phyloP scores from a whole-genome alignment of 352 stramenopile genomes.

The Albugo laibachii region DNA sequence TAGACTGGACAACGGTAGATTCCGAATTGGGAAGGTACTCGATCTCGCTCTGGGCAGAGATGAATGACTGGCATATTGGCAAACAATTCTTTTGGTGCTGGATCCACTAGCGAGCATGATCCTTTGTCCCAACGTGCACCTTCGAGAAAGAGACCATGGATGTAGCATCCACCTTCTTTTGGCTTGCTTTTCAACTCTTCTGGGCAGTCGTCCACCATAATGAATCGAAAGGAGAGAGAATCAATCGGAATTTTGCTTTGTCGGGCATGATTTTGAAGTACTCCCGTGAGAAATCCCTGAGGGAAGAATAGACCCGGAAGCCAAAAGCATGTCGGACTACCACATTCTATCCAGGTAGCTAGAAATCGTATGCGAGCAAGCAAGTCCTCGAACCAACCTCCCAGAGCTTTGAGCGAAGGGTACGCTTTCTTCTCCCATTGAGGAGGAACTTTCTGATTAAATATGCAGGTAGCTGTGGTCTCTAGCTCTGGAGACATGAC shows the following conservation, averaged over 20 bases:
- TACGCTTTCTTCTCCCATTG: constrained; percentile 82
- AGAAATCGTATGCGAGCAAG: constrained; percentile 60
- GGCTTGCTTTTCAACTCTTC: constrained; percentile 35
- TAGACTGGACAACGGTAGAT: constrained; percentile 82
- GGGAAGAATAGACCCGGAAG: constrained; percentile 87
- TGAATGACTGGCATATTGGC: constrained; percentile 58
- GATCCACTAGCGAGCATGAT: constrained; percentile 19
- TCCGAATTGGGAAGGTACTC: constrained; percentile 18
- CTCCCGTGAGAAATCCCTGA: constrained; percentile 81
- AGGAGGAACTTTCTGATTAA: constrained; percentile 77
- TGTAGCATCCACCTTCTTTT: constrained; percentile 70
- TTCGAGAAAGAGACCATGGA: constrained; percentile 82
- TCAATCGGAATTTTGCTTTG: constrained; percentile 82
- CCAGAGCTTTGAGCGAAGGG: constrained; percentile 78
- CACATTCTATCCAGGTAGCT: constrained; percentile 41
- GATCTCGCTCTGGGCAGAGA: constrained; percentile 45
- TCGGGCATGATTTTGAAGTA: constrained; percentile 84
- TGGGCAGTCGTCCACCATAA: constrained; percentile 42
- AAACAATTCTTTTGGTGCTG: constrained; percentile 24
- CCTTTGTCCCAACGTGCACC: constrained; percentile 76
- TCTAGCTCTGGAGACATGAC: constrained; percentile 77
- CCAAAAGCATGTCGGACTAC: constrained; percentile 74
- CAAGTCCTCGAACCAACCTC: constrained; percentile 75
- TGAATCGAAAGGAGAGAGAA: constrained; percentile 78
- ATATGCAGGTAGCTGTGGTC: constrained; percentile 68